phyloP scores from a whole-genome alignment of 1,284 basidiomycete species.

The Irpex lacteus region DNA sequence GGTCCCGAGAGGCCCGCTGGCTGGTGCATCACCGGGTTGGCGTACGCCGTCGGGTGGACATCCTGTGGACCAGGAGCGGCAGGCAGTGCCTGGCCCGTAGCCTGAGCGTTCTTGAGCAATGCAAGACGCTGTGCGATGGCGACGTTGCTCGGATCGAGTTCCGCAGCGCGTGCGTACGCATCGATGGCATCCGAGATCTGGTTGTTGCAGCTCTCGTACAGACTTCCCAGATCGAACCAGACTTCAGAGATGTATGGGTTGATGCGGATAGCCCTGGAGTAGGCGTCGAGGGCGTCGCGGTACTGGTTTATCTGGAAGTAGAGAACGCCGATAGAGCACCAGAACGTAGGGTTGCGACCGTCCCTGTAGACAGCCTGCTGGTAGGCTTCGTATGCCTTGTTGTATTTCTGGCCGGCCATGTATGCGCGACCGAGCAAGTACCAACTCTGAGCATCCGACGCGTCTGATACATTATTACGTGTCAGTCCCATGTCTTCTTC shows the following conservation, averaged over 20 bases:
- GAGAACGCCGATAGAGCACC: slow-evolving; percentile 98
- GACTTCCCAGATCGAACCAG: slow-evolving; percentile 96
- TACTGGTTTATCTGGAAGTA: slow-evolving; percentile 99
- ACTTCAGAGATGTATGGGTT: slow-evolving; percentile 99
- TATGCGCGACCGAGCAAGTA: slow-evolving; percentile 97
- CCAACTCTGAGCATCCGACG: slow-evolving; percentile 98
- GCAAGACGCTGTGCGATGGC: slow-evolving; percentile 78
- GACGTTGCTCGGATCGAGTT: slow-evolving; percentile 82
- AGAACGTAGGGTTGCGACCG: slow-evolving; percentile 98
- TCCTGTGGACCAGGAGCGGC: slow-evolving; percentile 90
- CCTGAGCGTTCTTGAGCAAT: slow-evolving; percentile 79
- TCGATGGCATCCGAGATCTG: slow-evolving; percentile 99
- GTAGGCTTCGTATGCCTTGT: slow-evolving; percentile 99
- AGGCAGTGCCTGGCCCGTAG: slow-evolving; percentile 75
- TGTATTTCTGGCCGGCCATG: slow-evolving; percentile 99
- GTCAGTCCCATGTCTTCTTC: neutral
- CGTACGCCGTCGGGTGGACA: slow-evolving; percentile 93
- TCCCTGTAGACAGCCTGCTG: slow-evolving; percentile 99
- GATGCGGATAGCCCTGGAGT: slow-evolving; percentile 96
- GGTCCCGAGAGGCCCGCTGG: slow-evolving; percentile 57
- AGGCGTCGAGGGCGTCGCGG: slow-evolving; percentile 96
- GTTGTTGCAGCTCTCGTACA: slow-evolving; percentile 99
- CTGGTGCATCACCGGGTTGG: slow-evolving; percentile 68
- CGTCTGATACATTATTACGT: slow-evolving; percentile 49
- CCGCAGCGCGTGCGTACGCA: slow-evolving; percentile 90